phyloP scores from a whole-genome alignment of 441 rosid genomes.

The Macaranga tanarius region DNA sequence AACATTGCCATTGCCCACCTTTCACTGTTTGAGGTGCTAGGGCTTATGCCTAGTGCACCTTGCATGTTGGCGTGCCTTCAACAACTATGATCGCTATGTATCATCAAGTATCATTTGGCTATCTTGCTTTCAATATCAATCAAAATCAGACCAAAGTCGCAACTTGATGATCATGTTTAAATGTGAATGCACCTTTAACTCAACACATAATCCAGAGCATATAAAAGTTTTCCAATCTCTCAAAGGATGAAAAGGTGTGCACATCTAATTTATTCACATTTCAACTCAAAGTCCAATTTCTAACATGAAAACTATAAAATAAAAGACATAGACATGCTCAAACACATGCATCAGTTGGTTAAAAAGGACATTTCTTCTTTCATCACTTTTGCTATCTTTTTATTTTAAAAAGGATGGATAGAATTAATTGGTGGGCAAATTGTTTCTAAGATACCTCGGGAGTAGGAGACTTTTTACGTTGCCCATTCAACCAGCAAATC shows the following conservation, averaged over 20 bases:
- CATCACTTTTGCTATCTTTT: neutral
- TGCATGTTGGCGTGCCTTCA: too few relatives aligned
- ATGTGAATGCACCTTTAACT: neutral
- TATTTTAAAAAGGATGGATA: neutral
- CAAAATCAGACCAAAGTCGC: neutral
- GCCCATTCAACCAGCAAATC: slow-evolving; percentile 98
- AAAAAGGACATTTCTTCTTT: neutral
- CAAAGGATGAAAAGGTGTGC: neutral
- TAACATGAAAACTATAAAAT: slow-evolving; percentile 3
- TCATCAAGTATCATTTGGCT: neutral
- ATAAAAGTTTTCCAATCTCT: neutral
- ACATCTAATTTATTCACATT: neutral
- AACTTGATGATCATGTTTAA: neutral
- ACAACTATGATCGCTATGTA: too few relatives aligned
- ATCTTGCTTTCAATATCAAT: neutral
- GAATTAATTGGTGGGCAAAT: neutral
- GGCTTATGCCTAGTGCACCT: too few relatives aligned
- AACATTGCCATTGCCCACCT: too few relatives aligned
- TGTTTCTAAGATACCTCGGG: slow-evolving; percentile 53
- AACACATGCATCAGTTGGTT: neutral
- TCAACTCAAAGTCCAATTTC: neutral
- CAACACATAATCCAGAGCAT: neutral
- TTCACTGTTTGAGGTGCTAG: too few relatives aligned
- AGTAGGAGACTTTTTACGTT: slow-evolving; percentile 83
- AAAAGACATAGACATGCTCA: neutral